phyloP scores from a whole-genome alignment of 2,329 filamentous ascomycete species.

The Exophiala sp. region DNA sequence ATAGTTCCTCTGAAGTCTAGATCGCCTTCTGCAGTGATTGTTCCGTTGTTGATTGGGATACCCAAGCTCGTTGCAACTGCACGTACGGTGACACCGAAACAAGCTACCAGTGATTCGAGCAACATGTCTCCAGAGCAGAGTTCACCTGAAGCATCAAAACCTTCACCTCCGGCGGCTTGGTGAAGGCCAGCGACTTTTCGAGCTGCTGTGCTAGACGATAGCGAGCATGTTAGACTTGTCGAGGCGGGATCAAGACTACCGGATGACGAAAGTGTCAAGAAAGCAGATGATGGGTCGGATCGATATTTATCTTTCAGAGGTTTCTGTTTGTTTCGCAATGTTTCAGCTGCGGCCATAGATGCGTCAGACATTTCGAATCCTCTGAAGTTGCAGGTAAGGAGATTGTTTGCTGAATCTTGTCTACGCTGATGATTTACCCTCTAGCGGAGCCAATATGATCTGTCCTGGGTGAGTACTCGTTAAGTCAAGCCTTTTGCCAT shows the following conservation, averaged over 20 bases:
- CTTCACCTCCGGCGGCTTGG: slow-evolving; percentile 46
- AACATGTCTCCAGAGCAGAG: slow-evolving; percentile 51
- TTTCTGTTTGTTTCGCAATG: slow-evolving; percentile 47
- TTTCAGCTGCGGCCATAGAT: slow-evolving; percentile 18
- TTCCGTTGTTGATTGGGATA: slow-evolving; percentile 43
- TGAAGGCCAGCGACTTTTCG: slow-evolving; percentile 47
- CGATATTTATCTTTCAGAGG: slow-evolving; percentile 48
- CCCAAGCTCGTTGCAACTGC: slow-evolving; percentile 48
- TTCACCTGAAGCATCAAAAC: slow-evolving; percentile 42
- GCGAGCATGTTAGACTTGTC: slow-evolving; percentile 44
- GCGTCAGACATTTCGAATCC: slow-evolving; percentile 20
- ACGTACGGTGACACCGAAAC: slow-evolving; percentile 51
- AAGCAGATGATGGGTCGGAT: slow-evolving; percentile 41
- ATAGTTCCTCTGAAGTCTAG: slow-evolving; percentile 50
- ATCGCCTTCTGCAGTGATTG: slow-evolving; percentile 45
- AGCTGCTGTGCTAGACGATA: slow-evolving; percentile 43
- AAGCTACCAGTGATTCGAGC: slow-evolving; percentile 49
- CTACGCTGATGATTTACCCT: too few relatives aligned
- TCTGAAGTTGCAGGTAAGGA: too few relatives aligned
- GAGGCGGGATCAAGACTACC: slow-evolving; percentile 44
- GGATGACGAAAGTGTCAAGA: slow-evolving; percentile 45
- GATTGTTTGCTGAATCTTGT: too few relatives aligned
- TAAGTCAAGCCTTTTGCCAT: not conserved
- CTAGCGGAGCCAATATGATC: too few relatives aligned
- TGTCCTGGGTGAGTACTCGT: too few relatives aligned